Evolutionary conservation across 495 filamentous ascomycete species (phyloP), one percentile per base, ranked within the genome.

Genomic region (Talaromyces wortmannii): DNA sequence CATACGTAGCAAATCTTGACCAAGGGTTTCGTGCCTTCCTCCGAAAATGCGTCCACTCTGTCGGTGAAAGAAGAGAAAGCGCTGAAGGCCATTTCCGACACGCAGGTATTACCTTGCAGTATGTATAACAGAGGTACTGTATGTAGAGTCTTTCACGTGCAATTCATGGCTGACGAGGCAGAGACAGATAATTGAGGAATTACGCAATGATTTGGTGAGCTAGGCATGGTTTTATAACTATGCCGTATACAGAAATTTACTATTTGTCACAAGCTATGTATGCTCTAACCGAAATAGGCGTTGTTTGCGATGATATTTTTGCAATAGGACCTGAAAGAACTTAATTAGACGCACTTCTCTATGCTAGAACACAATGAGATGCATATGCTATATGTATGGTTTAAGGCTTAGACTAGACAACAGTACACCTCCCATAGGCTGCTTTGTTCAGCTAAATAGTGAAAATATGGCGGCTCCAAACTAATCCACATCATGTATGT

Each of bases 61-160:
- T n/a, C n/a, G n/a, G n/a, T n/a, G n/a, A n/a, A n/a, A n/a, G n/a
- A n/a, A 17, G 43, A 17, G 5, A 53, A 11, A 53, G 50, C 23
- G 50, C 50, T 7, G 17, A 23, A 42, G 50, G 50, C 11, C 50
- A 53, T 42, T 53, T 53, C 31, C 50, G 32, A 36, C 30, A 53
- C 17, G 50, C 50, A 7, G 50, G 50, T 15, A 13, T 53, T 10
- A 42, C 31, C 11, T 12, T 43, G 6, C 30, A 53, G 29, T n/a
- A 23, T 29, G 8, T 31, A 42, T 42, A 42, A 42, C n/a, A n/a
- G n/a, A n/a, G n/a, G n/a, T n/a, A n/a, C 33, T 36, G 6, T 12
- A 36, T 6, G 6, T 36, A 36, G 12, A 12, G 33, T 12, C 6
- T 36, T 6, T 6, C 12, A 36, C 33, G 33, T 36, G 33, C 12